Evolutionary conservation across 192 early-diverging fungal species (phyloP).

Genomic region (Backusella tuberculispora): DNA sequence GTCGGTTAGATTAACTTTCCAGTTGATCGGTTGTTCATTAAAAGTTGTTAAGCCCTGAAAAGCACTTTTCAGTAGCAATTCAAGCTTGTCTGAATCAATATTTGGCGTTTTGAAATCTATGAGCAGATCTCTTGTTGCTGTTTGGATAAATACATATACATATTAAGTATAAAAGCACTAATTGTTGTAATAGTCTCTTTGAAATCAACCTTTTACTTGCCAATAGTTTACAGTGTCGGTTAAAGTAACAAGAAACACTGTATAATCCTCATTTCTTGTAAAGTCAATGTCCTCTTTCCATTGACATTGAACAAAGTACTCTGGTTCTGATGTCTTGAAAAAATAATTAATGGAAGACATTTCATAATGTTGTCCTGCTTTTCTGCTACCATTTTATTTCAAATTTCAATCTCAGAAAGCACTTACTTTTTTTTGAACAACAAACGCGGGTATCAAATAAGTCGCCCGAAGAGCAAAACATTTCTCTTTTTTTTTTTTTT

Average conservation of each 20-base stretch:
- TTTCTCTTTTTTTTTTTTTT: too few relatives aligned
- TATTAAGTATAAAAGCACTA: background rate
- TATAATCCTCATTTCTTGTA: background rate
- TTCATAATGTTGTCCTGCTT: background rate
- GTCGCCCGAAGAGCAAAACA: too few relatives aligned
- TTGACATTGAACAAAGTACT: constrained; percentile 9
- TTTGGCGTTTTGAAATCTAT: background rate
- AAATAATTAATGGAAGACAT: background rate
- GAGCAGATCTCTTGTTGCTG: background rate
- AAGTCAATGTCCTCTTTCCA: constrained; percentile 7
- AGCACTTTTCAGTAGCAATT: background rate
- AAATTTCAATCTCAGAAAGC: background rate
- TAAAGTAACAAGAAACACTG: background rate
- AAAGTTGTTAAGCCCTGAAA: background rate
- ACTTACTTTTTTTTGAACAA: too few relatives aligned
- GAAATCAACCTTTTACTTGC: constrained; percentile 1
- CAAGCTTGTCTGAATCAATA: background rate
- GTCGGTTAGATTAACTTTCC: background rate
- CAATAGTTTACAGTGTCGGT: background rate
- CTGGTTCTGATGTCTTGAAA: background rate
- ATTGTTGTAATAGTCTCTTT: background rate
- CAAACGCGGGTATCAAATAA: too few relatives aligned
- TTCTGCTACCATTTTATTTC: background rate
- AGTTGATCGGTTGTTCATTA: background rate
- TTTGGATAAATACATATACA: background rate